These are phyloP conservation scores for Cystoderma amianthinum DNA, from an alignment of 768 basidiomycete species.

Conservation along the genomic window DNA sequence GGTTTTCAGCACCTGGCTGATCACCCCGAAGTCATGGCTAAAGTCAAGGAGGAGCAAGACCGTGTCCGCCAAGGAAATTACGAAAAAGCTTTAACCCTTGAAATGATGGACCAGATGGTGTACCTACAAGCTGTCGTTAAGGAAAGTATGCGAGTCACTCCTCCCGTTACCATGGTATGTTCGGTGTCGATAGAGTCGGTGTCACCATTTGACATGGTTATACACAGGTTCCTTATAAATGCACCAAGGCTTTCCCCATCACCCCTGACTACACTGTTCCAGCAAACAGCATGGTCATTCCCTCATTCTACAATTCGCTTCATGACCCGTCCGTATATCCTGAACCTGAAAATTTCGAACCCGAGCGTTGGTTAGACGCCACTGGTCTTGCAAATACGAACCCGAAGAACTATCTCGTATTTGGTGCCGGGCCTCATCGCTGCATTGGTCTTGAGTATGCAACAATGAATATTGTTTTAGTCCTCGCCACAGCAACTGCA, in stretches of 20 bases:
- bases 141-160: constrained; percentile 86
- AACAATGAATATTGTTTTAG: constrained; percentile 81
- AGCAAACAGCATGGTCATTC: constrained; percentile 88
- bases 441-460: constrained; percentile 95
- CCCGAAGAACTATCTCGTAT: constrained; percentile 94
- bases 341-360: constrained; percentile 73
- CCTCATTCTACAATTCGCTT: constrained; percentile 86
- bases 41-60: constrained; percentile 88
- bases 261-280: constrained; percentile 89
- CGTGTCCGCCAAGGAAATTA: constrained; percentile 73
- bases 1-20: constrained; percentile 96
- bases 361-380: constrained; percentile 92
- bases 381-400: constrained; percentile 70
- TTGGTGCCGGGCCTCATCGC: constrained; percentile 88
- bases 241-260: constrained; percentile 89
- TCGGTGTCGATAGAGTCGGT: neutral
- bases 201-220: too few species aligned
- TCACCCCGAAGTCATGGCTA: constrained; percentile 80
- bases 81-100: constrained; percentile 73
- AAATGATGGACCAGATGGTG: constrained; percentile 87
- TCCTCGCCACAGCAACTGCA: constrained; percentile 75
- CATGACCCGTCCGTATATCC: constrained; percentile 88
- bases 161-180: constrained; percentile 92
- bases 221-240: constrained; percentile 88
- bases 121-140: constrained; percentile 91